Conservation (phyloP, 805 yeast species). For the Ogataea henricii region DNA sequence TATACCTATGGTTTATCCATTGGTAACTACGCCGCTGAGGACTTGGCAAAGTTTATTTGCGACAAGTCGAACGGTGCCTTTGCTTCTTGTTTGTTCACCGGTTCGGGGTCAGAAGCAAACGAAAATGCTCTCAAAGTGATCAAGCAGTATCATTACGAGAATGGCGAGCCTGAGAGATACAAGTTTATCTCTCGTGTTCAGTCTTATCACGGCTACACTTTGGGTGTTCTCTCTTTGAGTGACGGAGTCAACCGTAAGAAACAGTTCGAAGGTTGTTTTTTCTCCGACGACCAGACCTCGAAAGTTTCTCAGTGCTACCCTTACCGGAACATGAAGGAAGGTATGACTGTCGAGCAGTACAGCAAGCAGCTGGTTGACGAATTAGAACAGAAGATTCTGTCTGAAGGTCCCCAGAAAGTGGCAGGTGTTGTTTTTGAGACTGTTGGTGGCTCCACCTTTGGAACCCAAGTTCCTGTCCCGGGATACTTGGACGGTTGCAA, state of each 20-base stretch:
- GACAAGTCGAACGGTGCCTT: slow-evolving; percentile 37
- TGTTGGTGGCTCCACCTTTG: slow-evolving; percentile 46
- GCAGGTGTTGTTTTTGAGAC: slow-evolving; percentile 46
- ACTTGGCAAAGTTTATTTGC: slow-evolving; percentile 42
- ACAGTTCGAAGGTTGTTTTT: slow-evolving; percentile 31
- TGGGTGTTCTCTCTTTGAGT: slow-evolving; percentile 44
- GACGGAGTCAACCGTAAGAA: slow-evolving; percentile 30
- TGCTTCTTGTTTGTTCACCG: slow-evolving; percentile 46
- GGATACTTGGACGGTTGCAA: slow-evolving; percentile 47
- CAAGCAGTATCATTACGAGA: slow-evolving; percentile 43
- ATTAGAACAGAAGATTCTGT: slow-evolving; percentile 41
- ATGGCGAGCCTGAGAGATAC: slow-evolving; percentile 38
- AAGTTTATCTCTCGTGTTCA: slow-evolving; percentile 42
- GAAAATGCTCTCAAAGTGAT: slow-evolving; percentile 76
- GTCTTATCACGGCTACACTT: slow-evolving; percentile 48
- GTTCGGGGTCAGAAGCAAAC: slow-evolving; percentile 77
- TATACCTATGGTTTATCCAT: slow-evolving; percentile 33
- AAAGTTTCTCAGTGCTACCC: slow-evolving; percentile 34
- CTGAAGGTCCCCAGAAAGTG: slow-evolving; percentile 43
- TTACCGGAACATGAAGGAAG: slow-evolving; percentile 33
- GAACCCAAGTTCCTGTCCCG: slow-evolving; percentile 43
- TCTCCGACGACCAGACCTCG: slow-evolving; percentile 21
- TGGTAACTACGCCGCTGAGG: slow-evolving; percentile 41
- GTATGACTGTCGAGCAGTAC: slow-evolving; percentile 41
- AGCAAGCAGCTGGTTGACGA: slow-evolving; percentile 37